Percentiles rank a stretch among this genome's conserved stretches.
Evolutionary conservation across 2,329 filamentous ascomycete species (phyloP).

Genomic region (Curvularia sp.): DNA sequence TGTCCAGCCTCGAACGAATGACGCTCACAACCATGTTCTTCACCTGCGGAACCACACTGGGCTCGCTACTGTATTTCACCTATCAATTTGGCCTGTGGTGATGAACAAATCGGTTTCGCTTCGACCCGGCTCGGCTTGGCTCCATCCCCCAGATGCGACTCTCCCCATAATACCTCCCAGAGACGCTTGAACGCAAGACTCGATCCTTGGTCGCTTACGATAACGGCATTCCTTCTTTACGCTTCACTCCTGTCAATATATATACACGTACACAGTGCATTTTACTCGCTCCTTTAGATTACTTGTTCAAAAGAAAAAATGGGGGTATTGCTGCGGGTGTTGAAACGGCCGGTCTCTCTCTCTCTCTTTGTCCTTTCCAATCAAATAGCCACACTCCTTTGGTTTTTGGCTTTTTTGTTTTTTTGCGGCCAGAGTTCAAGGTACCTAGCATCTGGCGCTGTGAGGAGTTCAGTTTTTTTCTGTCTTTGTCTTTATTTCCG

Average conservation of each 20-base stretch:
- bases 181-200: conserved; percentile 3
- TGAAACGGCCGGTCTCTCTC: conserved; percentile 2
- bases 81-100: conserved; percentile 54
- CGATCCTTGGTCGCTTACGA: conserved; percentile 18
- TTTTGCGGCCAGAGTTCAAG: background rate
- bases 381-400: background rate
- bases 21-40: conserved; percentile 63
- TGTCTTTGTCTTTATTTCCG: background rate
- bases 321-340: conserved; percentile 13
- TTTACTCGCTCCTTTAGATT: background rate
- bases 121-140: background rate
- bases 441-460: conserved; percentile 3
- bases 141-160: background rate
- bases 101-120: background rate
- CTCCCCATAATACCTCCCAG: background rate
- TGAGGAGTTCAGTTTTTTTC: background rate
- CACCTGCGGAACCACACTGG: conserved; percentile 63
- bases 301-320: conserved; percentile 17
- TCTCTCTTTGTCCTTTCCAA: background rate
- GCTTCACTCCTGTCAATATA: conserved; percentile 33
- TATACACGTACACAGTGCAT: conserved; percentile 21
- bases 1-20: conserved; percentile 62
- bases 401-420: background rate
- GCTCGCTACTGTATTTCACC: conserved; percentile 64
- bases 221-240: conserved; percentile 32